phyloP scores from a whole-genome alignment of 1,139 yeast genomes.

The Yamadazyma dushanensis region DNA sequence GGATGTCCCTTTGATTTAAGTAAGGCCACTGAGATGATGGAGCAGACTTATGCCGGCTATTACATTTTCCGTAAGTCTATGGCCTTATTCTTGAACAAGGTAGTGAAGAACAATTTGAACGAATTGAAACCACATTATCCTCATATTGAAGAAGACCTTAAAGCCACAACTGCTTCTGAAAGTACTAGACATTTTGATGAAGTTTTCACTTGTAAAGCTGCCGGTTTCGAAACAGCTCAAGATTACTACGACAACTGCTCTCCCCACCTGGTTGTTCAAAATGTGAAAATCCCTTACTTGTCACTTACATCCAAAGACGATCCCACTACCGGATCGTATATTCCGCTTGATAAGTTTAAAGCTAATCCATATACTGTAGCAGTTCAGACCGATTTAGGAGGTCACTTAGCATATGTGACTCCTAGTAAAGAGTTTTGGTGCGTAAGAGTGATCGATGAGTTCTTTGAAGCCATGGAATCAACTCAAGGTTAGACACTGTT shows the following conservation, averaged over 20 bases:
- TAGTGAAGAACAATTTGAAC: conserved; percentile 61
- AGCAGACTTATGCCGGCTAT: conserved; percentile 57
- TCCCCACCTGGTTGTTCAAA: conserved; percentile 55
- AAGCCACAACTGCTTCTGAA: conserved; percentile 29
- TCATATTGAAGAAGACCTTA: conserved; percentile 33
- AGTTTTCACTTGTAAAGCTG: conserved; percentile 66
- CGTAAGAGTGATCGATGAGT: conserved; percentile 61
- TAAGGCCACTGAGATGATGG: conserved; percentile 53
- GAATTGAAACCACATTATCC: conserved; percentile 46
- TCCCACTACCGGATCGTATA: conserved; percentile 66
- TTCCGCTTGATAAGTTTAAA: conserved; percentile 29
- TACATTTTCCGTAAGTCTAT: conserved; percentile 65
- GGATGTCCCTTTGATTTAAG: conserved; percentile 87
- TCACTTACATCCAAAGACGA: conserved; percentile 77
- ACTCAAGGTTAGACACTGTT: too few relatives aligned
- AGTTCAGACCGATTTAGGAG: conserved; percentile 55
- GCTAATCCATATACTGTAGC: conserved; percentile 35
- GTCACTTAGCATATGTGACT: conserved; percentile 61
- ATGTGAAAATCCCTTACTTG: conserved; percentile 66
- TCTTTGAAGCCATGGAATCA: conserved; percentile 51
- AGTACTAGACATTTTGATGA: conserved; percentile 66
- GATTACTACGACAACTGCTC: conserved; percentile 76
- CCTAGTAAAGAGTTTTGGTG: conserved; percentile 71
- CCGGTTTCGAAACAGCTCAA: conserved; percentile 68
- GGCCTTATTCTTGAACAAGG: conserved; percentile 60